These are phyloP conservation scores for Excoecaria agallocha DNA, from an alignment of 345 rosid species.

Conservation along the genomic window DNA sequence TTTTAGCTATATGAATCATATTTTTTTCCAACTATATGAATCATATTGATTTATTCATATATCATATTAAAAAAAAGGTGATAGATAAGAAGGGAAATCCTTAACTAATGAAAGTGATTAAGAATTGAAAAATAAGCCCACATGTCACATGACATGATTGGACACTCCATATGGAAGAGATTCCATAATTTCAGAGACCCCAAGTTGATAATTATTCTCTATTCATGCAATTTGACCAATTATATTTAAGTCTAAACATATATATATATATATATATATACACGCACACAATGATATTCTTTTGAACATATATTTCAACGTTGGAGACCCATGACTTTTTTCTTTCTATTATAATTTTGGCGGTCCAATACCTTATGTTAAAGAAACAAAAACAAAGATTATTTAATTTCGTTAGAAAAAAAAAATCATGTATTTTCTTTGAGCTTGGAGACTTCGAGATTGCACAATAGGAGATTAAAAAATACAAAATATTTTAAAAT, in stretches of 20 bases:
- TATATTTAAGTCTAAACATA: not conserved
- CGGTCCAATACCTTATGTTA: too few species aligned
- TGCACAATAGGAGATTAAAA: too few species aligned
- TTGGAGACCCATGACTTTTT: not conserved
- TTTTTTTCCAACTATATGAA: too few species aligned
- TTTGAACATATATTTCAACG: not conserved
- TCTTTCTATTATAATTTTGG: not conserved
- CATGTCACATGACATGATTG: constrained; percentile 42
- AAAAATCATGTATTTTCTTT: too few species aligned
- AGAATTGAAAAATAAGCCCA: constrained; percentile 24
- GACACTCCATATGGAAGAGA: constrained; percentile 49
- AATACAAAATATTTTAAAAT: too few species aligned
- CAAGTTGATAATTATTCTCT: not conserved
- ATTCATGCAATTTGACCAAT: constrained; percentile 11
- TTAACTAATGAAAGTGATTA: constrained; percentile 6
- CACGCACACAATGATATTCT: not conserved
- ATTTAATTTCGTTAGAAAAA: too few species aligned
- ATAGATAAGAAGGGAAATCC: too few species aligned
- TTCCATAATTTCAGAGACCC: constrained; percentile 27
- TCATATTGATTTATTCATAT: too few species aligned
- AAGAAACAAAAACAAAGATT: too few species aligned
- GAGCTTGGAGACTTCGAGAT: too few species aligned
- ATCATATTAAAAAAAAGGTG: too few species aligned
- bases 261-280: not conserved
- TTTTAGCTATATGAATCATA: too few species aligned